phyloP scores from a whole-genome alignment of 2,329 filamentous ascomycete species.

The Tolypocladium album region DNA sequence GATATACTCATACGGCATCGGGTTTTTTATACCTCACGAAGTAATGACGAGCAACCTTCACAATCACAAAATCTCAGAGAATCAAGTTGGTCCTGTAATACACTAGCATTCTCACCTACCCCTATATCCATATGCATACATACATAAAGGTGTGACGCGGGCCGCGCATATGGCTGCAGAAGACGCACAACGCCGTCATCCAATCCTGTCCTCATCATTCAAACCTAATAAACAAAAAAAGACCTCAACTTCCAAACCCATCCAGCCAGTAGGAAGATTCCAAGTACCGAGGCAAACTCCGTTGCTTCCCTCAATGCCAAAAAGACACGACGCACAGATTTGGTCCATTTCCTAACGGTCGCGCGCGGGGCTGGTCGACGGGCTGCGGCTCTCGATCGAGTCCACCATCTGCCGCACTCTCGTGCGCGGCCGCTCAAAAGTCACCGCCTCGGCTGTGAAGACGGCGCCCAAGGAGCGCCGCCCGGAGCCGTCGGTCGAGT shows the following conservation, averaged over 20 bases:
- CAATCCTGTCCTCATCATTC: neutral
- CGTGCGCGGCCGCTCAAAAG: slow-evolving; percentile 28
- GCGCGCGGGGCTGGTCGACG: slow-evolving; percentile 25
- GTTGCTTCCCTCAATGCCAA: neutral
- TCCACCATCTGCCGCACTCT: slow-evolving; percentile 46
- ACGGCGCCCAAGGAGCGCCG: slow-evolving; percentile 21
- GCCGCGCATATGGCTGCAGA: neutral
- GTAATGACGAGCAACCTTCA: neutral
- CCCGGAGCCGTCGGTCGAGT: slow-evolving; percentile 18
- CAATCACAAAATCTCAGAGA: neutral
- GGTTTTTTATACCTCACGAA: neutral
- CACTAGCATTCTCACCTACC: neutral
- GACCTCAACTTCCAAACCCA: neutral
- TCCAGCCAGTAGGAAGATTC: neutral
- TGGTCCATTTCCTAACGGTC: neutral
- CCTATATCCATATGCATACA: neutral
- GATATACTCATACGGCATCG: neutral
- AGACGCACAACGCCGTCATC: neutral
- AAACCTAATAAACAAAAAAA: neutral
- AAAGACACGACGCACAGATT: neutral
- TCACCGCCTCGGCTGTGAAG: slow-evolving; percentile 37
- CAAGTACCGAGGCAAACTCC: neutral
- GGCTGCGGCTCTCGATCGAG: slow-evolving; percentile 37
- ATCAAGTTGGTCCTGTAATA: neutral
- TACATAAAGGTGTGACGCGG: neutral